Percentiles rank a stretch among this genome's conserved stretches.
Evolutionary conservation across 179 eudicot genomes (phyloP).

Genomic region (Spinacia oleracea): DNA sequence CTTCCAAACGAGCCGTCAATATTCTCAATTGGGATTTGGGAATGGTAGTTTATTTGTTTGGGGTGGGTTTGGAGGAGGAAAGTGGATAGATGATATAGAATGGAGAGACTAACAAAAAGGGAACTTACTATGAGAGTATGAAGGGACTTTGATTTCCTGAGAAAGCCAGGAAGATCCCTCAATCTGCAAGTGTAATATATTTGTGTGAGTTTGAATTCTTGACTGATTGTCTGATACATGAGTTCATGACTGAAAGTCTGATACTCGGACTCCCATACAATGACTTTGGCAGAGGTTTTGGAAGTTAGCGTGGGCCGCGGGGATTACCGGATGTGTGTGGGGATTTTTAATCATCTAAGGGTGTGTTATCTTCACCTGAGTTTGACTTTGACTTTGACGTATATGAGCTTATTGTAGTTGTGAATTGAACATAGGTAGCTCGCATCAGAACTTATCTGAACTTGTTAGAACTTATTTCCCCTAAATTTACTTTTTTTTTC

Average conservation of each 20-base stretch:
- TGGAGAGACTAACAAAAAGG: neutral
- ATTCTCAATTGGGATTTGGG: neutral
- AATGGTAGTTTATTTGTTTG: neutral
- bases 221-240: neutral
- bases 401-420: too few species aligned
- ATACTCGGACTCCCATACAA: too few species aligned
- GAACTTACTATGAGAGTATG: neutral
- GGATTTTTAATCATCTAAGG: neutral
- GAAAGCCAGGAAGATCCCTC: neutral
- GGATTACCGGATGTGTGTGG: neutral
- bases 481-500: neutral
- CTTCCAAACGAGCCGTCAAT: neutral
- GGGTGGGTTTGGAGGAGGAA: neutral
- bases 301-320: neutral
- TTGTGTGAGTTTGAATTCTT: neutral
- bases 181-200: neutral
- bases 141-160: neutral
- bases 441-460: neutral
- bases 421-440: too few species aligned
- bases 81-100: neutral
- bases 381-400: too few species aligned
- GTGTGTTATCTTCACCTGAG: neutral
- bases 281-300: neutral
- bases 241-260: neutral
- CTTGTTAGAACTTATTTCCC: neutral